phyloP scores from a whole-genome alignment of 2,329 filamentous ascomycete genomes.

The Diaporthe batatas region DNA sequence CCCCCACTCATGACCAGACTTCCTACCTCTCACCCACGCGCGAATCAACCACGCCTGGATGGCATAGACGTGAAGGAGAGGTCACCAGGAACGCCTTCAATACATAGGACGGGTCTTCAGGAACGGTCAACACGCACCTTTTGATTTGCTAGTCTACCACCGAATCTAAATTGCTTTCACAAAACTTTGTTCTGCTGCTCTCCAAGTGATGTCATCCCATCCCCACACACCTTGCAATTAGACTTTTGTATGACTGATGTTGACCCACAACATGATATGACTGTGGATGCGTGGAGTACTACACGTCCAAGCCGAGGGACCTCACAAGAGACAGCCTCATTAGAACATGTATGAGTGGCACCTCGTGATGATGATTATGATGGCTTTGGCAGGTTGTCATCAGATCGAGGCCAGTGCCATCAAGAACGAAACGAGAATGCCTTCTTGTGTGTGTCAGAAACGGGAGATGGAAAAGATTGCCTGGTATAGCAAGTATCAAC shows the following conservation, averaged over 20 bases:
- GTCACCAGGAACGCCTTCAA: background rate
- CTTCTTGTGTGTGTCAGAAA: too few relatives aligned
- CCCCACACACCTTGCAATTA: background rate
- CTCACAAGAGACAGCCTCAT: background rate
- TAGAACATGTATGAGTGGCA: background rate
- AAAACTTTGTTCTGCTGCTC: background rate
- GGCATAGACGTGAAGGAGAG: background rate
- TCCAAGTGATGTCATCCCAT: background rate
- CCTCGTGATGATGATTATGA: background rate
- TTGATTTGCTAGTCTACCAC: constrained; percentile 24
- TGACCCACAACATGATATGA: background rate
- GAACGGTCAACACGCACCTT: constrained; percentile 15
- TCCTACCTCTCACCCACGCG: background rate
- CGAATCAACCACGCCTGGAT: background rate
- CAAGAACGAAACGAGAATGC: too few relatives aligned
- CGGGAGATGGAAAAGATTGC: too few relatives aligned
- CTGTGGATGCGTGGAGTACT: background rate
- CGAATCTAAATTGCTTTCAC: constrained; percentile 36
- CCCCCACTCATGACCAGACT: background rate
- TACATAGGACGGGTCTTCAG: background rate
- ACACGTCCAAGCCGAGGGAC: background rate
- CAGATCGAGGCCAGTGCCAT: background rate
- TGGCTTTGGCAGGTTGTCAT: background rate
- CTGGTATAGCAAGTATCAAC: background rate
- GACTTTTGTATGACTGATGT: background rate